phyloP scores from a whole-genome alignment of 495 filamentous ascomycete genomes.

The Baudoinia panamericana region DNA sequence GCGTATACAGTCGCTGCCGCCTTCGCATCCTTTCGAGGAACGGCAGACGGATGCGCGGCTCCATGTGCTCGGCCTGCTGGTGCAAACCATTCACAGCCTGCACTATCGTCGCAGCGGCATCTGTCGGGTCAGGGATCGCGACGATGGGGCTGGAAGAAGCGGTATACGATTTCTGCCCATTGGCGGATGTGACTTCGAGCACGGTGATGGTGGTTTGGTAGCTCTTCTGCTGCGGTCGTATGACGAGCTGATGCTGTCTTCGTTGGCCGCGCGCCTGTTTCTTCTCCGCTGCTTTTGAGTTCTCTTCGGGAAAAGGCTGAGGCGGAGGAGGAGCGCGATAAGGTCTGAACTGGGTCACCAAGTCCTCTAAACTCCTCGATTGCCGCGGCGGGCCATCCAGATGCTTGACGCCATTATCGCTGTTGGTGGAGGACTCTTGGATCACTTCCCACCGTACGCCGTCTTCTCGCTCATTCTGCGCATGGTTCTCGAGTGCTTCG shows the following conservation, averaged over 20 bases:
- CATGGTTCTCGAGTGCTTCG: conserved; percentile 52
- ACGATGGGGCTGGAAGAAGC: conserved; percentile 28
- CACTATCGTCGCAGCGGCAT: too few species aligned
- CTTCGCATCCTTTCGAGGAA: conserved; percentile 28
- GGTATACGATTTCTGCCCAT: conserved; percentile 52
- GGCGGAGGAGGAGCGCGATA: conserved; percentile 70
- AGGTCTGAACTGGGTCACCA: conserved; percentile 50
- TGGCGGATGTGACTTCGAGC: conserved; percentile 56
- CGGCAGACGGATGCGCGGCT: conserved; percentile 19
- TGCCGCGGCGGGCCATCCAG: conserved; percentile 27
- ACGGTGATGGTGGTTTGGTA: conserved; percentile 76
- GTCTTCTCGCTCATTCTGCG: conserved; percentile 28
- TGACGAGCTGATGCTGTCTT: too few species aligned
- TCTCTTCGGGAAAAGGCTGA: conserved; percentile 38
- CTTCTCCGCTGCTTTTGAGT: conserved; percentile 23
- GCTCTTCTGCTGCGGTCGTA: conserved; percentile 36
- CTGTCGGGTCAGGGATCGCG: conserved; percentile 16
- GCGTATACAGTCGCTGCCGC: conserved; percentile 13
- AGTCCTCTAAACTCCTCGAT: conserved; percentile 39
- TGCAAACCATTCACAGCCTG: too few species aligned
- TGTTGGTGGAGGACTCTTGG: conserved; percentile 33
- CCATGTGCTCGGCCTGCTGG: conserved; percentile 8
- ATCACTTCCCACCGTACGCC: conserved; percentile 38
- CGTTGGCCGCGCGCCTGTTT: conserved; percentile 11
- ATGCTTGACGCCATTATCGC: conserved; percentile 11